A percentile compares a stretch with the other conserved stretches of the same genome.
Evolutionary conservation across 129 eudicot species (phyloP).

Genomic region (Chrysanthemum seticuspe): DNA sequence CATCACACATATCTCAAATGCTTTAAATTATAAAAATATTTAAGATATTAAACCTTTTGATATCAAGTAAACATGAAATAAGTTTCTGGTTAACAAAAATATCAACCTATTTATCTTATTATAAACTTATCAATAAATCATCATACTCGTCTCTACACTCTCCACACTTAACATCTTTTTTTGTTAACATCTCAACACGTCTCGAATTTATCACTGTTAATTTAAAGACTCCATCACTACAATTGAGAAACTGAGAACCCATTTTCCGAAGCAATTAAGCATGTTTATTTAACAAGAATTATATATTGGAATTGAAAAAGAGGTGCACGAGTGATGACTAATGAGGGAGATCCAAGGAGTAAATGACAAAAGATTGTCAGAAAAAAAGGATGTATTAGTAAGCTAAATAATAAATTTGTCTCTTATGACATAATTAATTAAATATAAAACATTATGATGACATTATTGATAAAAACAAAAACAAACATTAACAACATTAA

Average conservation of each 20-base stretch:
- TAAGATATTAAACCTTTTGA: too few species aligned
- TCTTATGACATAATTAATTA: background rate
- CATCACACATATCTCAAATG: too few species aligned
- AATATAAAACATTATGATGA: slow-evolving; percentile 12
- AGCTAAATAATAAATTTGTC: background rate
- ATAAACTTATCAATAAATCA: too few species aligned
- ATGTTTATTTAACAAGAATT: background rate
- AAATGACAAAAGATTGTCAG: slow-evolving; percentile 18
- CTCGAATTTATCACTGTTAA: too few species aligned
- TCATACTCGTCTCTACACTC: too few species aligned
- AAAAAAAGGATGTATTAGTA: background rate
- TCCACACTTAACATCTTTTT: background rate
- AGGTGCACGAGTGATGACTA: slow-evolving; percentile 23
- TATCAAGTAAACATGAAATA: too few species aligned
- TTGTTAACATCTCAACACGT: background rate
- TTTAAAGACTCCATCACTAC: too few species aligned
- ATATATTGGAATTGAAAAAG: background rate
- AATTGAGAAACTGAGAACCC: background rate
- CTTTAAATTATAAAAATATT: too few species aligned
- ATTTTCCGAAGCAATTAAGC: background rate
- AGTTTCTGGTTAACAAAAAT: too few species aligned
- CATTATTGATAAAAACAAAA: background rate
- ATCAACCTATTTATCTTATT: too few species aligned
- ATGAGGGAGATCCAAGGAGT: slow-evolving; percentile 20
- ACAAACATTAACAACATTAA: background rate